phyloP scores from a whole-genome alignment of 306 rosid genomes.

The Acacia confusa region DNA sequence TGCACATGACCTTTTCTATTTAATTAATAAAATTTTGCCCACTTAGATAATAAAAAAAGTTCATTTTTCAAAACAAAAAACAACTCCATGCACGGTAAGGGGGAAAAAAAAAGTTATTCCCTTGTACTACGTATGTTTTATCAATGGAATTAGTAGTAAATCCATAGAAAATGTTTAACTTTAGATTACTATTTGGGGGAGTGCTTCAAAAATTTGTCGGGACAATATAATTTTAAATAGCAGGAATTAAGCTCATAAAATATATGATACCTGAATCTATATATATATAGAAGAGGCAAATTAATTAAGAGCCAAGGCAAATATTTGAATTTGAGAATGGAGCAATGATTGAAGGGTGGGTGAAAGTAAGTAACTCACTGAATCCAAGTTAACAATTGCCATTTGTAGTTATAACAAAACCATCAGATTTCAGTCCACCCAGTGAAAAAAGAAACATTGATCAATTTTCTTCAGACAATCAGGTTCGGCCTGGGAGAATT shows the following conservation, averaged over 20 bases:
- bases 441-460: too few relatives aligned
- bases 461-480: too few relatives aligned
- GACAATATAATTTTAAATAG: too few relatives aligned
- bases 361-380: background rate
- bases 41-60: background rate
- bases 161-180: background rate
- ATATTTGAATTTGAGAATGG: background rate
- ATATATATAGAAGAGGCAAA: background rate
- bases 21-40: background rate
- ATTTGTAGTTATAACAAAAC: background rate
- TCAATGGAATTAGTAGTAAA: background rate
- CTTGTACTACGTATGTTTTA: background rate
- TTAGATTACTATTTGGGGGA: background rate
- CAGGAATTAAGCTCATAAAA: background rate
- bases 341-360: background rate
- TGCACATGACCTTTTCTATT: background rate
- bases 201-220: too few relatives aligned
- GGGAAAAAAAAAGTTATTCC: background rate
- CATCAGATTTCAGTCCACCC: background rate
- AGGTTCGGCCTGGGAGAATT: too few relatives aligned
- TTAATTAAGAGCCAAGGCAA: background rate
- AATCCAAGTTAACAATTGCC: background rate
- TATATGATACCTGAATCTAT: too few relatives aligned
- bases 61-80: background rate
- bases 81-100: background rate